Conservation (phyloP, 129 eudicot species). For the Helianthus annuus region DNA sequence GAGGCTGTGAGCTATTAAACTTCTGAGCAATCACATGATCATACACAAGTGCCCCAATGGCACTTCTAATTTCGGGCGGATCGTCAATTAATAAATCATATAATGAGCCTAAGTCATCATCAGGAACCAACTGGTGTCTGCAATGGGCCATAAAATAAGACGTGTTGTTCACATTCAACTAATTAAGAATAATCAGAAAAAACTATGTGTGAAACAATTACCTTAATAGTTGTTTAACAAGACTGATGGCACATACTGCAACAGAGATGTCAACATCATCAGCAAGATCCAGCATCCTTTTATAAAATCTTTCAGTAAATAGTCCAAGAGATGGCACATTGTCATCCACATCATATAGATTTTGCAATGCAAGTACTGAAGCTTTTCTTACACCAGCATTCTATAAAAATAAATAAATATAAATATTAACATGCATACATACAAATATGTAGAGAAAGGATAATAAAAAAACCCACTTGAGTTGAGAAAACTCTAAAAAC, state of each 20-base stretch:
- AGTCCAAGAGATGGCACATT: conserved; percentile 94
- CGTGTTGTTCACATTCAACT: not conserved
- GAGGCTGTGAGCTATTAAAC: conserved; percentile 64
- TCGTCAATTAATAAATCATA: conserved; percentile 90
- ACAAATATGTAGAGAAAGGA: no score
- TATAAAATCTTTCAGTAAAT: conserved; percentile 81
- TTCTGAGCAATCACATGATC: conserved; percentile 96
- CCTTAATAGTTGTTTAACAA: conserved; percentile 90
- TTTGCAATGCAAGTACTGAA: conserved; percentile 87
- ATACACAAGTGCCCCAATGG: conserved; percentile 92
- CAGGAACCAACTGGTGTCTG: conserved; percentile 93
- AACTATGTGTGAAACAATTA: conserved; percentile 18
- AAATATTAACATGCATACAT: not conserved
- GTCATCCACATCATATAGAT: conserved; percentile 90
- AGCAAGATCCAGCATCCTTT: conserved; percentile 95
- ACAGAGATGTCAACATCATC: conserved; percentile 91
- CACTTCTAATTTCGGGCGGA: conserved; percentile 92
- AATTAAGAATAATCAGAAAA: not conserved
- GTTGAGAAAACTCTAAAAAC: no score
- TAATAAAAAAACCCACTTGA: no score
- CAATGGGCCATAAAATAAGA: conserved; percentile 29
- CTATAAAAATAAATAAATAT: conserved; percentile 36
- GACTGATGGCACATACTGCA: conserved; percentile 95
- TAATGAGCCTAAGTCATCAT: conserved; percentile 89
- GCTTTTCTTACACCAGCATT: conserved; percentile 96